Evolutionary conservation across 2,329 filamentous ascomycete genomes (phyloP).

Genomic region (Colletotrichum tofieldiae): DNA sequence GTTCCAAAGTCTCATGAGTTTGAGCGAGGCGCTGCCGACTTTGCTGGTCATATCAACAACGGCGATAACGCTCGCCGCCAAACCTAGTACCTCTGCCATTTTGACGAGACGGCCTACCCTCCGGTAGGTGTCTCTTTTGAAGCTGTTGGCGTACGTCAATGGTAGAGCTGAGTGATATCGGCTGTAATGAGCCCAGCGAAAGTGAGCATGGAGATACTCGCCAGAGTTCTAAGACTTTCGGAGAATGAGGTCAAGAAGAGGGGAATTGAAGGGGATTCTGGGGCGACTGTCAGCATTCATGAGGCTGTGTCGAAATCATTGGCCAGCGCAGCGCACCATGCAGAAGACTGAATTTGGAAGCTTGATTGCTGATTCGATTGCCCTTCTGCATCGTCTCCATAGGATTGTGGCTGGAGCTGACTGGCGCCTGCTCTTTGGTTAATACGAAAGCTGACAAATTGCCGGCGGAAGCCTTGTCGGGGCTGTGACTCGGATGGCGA

Average conservation of each 20-base stretch:
- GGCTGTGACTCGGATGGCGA: neutral
- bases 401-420: neutral
- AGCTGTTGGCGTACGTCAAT: no score
- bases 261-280: neutral
- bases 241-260: neutral
- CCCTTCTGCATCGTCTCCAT: neutral
- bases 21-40: conserved; percentile 38
- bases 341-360: neutral
- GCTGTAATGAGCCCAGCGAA: neutral
- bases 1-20: conserved; percentile 37
- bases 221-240: neutral
- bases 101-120: neutral
- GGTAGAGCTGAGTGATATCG: neutral
- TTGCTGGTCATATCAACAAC: conserved; percentile 37
- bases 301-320: neutral
- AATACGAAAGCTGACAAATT: neutral
- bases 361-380: neutral
- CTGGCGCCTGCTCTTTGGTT: neutral
- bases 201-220: neutral
- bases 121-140: neutral
- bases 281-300: no score
- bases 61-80: conserved; percentile 28
- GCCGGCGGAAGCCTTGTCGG: neutral
- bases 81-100: conserved; percentile 30
- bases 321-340: neutral